Evolutionary conservation across 805 yeast genomes (phyloP), one percentile per base, ranked within the genome.

Genomic region (Candida tallmaniae): DNA sequence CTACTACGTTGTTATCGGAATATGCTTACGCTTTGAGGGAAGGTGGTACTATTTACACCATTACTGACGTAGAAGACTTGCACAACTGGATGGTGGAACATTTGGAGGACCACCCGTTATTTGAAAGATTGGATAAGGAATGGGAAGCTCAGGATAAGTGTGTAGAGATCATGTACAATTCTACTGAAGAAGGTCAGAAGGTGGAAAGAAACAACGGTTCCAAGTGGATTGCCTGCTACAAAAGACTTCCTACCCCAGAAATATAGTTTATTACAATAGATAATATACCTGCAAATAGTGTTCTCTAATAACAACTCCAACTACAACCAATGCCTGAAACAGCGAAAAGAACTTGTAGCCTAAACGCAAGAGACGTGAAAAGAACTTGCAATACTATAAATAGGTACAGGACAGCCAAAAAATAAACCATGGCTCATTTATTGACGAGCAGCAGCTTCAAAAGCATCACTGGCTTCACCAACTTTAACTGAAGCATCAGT

Each of bases 131-230:
- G 44, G 62, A 73, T 27, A 66, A 74, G 41, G 89, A 83, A 43
- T 87, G 94, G 85, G 97, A 89, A 60, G 56, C 59, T 3, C 60
- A 68, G 9, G 98, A 93, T 58, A 64, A 65, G 42, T 89, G 97
- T 62, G 97, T 89, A 15, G 62, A 73, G 41, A 75, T 86, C 32
- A 93, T 93, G 97, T 77, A 76, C 39, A 79, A 81, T 41, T 80
- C 93, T n/a, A 93, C 98, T 1, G 98, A 93, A 60, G 98, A 93
- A 61, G 98, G 98, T 39, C 89, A 93, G 63, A 93, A 93, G 61
- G 98, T 93, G 23, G 81, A 79, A 30, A 76, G 98, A 52, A 93
- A 93, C 55, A 73, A 81, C 27, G 98, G 98, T 20, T 69, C 67
- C 43, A 93, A 93, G 57, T 93, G 70, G 59, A 73, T 88, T 23